Base-by-base conservation (phyloP, 2,329 filamentous ascomycete species). In the Paraconiothyrium brasiliense region DNA sequence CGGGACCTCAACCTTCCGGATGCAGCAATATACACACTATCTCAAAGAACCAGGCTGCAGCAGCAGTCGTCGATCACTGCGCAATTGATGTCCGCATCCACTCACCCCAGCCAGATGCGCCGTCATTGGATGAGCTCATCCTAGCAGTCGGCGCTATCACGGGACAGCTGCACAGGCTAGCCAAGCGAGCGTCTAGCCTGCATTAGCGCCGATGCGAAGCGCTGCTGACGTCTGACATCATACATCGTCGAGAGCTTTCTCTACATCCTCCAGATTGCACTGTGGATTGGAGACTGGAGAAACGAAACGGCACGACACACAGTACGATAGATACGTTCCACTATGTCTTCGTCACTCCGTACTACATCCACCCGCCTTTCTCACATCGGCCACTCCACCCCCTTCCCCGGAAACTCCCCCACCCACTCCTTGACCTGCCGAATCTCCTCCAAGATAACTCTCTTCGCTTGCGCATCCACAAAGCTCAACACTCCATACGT, bases 121-220 rank as follows among this genome's bases (percentile, higher is more conserved):
- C 2, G 2, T 50, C 47, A 50, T 49, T 49, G 47, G 47, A 14
- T 20, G 47, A 49, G 47, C 47, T 35, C 34, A 49, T 49, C n/a
- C 16, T 16, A 20, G 10, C 22, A 34, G 14, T 4, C 6, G 6
- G 4, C 11, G 27, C 16, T 32, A 4, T n/a, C 10, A 49, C 35
- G 37, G 30, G 47, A 2, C 30, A 16, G 4, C 2, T 16, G 4
- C 4, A 34, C 27, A 20, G n/a, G 14, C 27, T 50, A 50, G 3
- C 3, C 9, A 9, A 35, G 30, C 47, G 47, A 30, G 4, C 22
- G 5, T n/a, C 7, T 35, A 35, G 47, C 16, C 30, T 50, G 47
- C 47, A 50, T 50, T 50, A 50, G 47, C 47, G 47, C 30, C 30
- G 27, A 35, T 27, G 13, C 30, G 30, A 50, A 24, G n/a, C n/a